These are phyloP conservation scores for Pascua guehoae DNA, from an alignment of 1,284 basidiomycete genomes.

Conservation along the genomic window DNA sequence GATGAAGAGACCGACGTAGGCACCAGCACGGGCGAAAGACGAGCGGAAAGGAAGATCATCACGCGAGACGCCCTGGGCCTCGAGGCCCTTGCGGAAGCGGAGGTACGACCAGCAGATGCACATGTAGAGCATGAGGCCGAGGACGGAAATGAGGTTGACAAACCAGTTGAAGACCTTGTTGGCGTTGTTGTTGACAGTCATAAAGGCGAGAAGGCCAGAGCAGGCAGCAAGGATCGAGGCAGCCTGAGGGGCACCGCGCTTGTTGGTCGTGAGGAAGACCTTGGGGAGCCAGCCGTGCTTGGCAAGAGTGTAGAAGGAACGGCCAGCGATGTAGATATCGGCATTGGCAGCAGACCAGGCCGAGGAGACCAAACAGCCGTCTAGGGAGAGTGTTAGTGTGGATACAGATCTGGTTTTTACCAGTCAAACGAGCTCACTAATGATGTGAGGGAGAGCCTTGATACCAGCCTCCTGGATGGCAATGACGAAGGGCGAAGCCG, in stretches of 20 bases:
- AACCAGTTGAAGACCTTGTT: conserved; percentile 71
- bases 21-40: conserved; percentile 1
- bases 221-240: conserved; percentile 62
- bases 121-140: conserved; percentile 12
- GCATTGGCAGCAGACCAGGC: conserved; percentile 56
- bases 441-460: conserved; percentile 49
- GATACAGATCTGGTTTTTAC: too few relatives aligned
- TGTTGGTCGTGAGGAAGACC: conserved; percentile 55
- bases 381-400: background rate
- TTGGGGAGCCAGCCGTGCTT: conserved; percentile 51
- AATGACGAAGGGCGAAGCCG: conserved; percentile 65
- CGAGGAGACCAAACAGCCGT: conserved; percentile 39
- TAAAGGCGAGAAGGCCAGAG: conserved; percentile 60
- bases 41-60: conserved; percentile 18
- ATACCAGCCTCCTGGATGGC: conserved; percentile 52
- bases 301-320: conserved; percentile 56
- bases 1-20: conserved; percentile 9
- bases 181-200: conserved; percentile 58
- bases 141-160: conserved; percentile 28
- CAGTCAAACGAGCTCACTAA: conserved; percentile 37
- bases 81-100: conserved; percentile 50
- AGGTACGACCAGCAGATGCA: conserved; percentile 21
- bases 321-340: conserved; percentile 56
- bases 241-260: conserved; percentile 47
- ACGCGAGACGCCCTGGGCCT: conserved; percentile 36